These are phyloP conservation scores for Boletellus ananiceps DNA, from an alignment of 768 basidiomycete species.

Conservation along the genomic window DNA sequence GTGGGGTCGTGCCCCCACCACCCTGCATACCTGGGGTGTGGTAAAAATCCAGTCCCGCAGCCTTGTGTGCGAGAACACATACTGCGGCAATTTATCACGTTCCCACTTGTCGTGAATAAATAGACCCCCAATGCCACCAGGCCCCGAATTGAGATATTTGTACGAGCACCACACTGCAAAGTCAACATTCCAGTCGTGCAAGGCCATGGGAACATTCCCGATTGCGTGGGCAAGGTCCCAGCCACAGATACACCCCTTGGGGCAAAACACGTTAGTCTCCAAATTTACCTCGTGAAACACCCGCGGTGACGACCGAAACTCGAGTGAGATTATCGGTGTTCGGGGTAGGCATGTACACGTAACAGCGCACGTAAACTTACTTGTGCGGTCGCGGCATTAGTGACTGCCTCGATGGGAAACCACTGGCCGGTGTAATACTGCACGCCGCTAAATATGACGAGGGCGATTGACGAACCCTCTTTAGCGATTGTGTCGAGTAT, in stretches of 20 bases:
- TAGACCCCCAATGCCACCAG: conserved; percentile 94
- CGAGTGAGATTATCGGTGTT: conserved; percentile 6
- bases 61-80: conserved; percentile 14
- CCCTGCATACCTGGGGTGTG: conserved; percentile 66
- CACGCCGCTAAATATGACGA: conserved; percentile 90
- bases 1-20: conserved; percentile 96
- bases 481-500: conserved; percentile 71
- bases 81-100: conserved; percentile 58
- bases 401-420: conserved; percentile 85
- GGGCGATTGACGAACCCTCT: conserved; percentile 73
- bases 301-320: conserved; percentile 7
- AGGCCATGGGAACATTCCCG: conserved; percentile 84
- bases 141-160: conserved; percentile 95
- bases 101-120: conserved; percentile 86
- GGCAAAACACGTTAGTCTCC: conserved; percentile 12
- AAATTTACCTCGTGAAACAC: conserved; percentile 6
- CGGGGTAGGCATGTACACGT: conserved; percentile 21
- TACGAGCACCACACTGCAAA: conserved; percentile 99
- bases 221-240: conserved; percentile 96
- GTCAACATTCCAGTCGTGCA: conserved; percentile 94
- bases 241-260: conserved; percentile 88
- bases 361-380: conserved; percentile 40
- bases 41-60: conserved; percentile 9
- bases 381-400: conserved; percentile 78
- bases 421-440: conserved; percentile 97